Conservation (phyloP, 1,284 basidiomycete genomes). For the Trichosporon ovoides region DNA sequence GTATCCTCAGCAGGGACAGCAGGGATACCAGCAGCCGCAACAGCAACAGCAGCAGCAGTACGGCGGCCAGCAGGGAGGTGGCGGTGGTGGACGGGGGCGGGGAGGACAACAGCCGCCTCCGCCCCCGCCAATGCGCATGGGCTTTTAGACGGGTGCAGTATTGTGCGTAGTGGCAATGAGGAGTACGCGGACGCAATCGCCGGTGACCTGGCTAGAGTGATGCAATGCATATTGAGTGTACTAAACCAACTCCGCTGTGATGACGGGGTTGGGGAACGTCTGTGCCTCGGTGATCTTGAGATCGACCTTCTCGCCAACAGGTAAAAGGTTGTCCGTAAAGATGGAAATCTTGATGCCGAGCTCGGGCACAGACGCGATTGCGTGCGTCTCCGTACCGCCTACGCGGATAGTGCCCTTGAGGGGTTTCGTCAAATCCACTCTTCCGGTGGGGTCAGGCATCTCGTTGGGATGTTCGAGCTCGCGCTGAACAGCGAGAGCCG, state of each 20-base stretch:
- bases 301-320: slow-evolving; percentile 30
- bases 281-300: slow-evolving; percentile 17
- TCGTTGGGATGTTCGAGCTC: neutral
- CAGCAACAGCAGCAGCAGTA: slow-evolving; percentile 16
- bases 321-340: neutral
- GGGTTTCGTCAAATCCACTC: neutral
- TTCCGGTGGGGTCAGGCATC: neutral
- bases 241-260: slow-evolving; percentile 10
- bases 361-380: neutral
- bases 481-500: slow-evolving; percentile 11
- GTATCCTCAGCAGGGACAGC: slow-evolving; percentile 14
- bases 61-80: slow-evolving; percentile 7
- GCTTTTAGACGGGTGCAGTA: slow-evolving; percentile 27
- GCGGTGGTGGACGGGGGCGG: neutral
- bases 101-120: slow-evolving; percentile 25
- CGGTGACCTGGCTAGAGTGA: slow-evolving; percentile 3
- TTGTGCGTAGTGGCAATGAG: neutral
- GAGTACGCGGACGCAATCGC: neutral
- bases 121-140: slow-evolving; percentile 42
- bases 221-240: slow-evolving; percentile 12
- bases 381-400: neutral
- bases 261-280: slow-evolving; percentile 31
- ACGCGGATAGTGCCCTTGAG: neutral
- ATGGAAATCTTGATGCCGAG: neutral
- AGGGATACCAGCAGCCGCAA: slow-evolving; percentile 8